A percentile compares a stretch with the other conserved stretches of the same genome.
phyloP scores from a whole-genome alignment of 2,329 filamentous ascomycete species.

The Fusarium xylarioides region DNA sequence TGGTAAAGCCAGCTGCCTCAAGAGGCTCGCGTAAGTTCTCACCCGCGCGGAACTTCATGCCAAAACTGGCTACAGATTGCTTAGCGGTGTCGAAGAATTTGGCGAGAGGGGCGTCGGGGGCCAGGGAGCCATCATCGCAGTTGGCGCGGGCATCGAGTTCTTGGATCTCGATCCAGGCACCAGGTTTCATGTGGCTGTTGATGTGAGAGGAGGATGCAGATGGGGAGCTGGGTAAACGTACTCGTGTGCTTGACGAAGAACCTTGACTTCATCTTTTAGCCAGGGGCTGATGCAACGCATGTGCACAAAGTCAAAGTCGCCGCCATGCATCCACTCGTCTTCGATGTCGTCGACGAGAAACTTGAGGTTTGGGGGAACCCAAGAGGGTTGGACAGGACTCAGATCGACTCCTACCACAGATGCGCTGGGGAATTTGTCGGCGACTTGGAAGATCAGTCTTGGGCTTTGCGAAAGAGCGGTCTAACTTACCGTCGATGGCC shows the following conservation, averaged over 20 bases:
- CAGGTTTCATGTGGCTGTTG: conserved; percentile 26
- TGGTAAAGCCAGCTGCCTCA: conserved; percentile 30
- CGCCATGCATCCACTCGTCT: conserved; percentile 56
- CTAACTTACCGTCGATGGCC: conserved; percentile 30
- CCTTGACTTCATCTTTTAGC: conserved; percentile 25
- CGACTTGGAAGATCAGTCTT: conserved; percentile 13
- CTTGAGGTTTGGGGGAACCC: conserved; percentile 53
- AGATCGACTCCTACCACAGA: conserved; percentile 38
- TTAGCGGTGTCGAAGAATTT: conserved; percentile 38
- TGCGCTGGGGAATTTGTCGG: conserved; percentile 39
- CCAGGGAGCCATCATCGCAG: conserved; percentile 52
- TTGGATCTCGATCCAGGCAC: conserved; percentile 41
- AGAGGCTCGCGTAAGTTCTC: conserved; percentile 21
- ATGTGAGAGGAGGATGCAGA: neutral
- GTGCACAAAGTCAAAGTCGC: conserved; percentile 34
- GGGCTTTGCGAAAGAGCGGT: fast-evolving
- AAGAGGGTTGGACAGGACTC: conserved; percentile 41
- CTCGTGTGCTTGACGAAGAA: conserved; percentile 33
- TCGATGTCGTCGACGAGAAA: conserved; percentile 53
- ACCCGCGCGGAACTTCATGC: conserved; percentile 45
- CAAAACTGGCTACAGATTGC: conserved; percentile 41
- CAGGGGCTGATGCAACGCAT: conserved; percentile 39
- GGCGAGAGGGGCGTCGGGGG: conserved; percentile 44
- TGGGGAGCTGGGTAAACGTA: neutral
- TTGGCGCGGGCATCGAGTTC: conserved; percentile 50